phyloP scores from a whole-genome alignment of 148 eudicot species.

The Cornus florida region DNA sequence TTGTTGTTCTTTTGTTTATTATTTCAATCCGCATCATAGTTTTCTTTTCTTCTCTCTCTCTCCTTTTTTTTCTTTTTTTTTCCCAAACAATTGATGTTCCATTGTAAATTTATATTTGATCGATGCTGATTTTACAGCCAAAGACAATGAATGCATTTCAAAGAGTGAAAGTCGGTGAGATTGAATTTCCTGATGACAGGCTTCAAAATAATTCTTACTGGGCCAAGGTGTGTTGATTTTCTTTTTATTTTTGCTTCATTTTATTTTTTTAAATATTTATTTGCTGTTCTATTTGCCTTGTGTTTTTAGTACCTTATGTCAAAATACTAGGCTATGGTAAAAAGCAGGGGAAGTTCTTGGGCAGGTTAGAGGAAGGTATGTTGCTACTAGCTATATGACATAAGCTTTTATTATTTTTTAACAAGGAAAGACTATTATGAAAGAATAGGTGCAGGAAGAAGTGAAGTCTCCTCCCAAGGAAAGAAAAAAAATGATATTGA shows the following conservation, averaged over 20 bases:
- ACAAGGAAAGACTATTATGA: no score
- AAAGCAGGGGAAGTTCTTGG: conserved; percentile 93
- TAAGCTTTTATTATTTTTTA: no score
- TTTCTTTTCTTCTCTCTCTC: not conserved
- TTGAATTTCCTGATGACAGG: conserved; percentile 68
- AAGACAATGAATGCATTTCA: conserved; percentile 71
- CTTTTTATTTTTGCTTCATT: not conserved
- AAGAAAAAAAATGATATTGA: no score
- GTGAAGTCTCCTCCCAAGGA: no score
- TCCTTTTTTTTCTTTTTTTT: no score
- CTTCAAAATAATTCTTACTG: conserved; percentile 94
- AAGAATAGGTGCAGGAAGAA: no score
- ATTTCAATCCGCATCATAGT: not conserved
- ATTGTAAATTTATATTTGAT: not conserved
- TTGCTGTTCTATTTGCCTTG: not conserved
- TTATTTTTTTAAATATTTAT: not conserved
- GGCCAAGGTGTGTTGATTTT: conserved; percentile 69
- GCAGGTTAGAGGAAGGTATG: conserved; percentile 90
- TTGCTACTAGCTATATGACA: not conserved
- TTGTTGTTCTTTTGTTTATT: not conserved
- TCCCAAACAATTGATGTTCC: not conserved
- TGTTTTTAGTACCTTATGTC: no score
- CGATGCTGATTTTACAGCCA: conserved; percentile 47
- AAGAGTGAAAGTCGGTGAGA: conserved; percentile 82
- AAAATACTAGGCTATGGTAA: conserved; percentile 57